These are phyloP conservation scores for Oryza longistaminata DNA, from an alignment of 176 grass and related monocot genomes.

Conservation along the genomic window DNA sequence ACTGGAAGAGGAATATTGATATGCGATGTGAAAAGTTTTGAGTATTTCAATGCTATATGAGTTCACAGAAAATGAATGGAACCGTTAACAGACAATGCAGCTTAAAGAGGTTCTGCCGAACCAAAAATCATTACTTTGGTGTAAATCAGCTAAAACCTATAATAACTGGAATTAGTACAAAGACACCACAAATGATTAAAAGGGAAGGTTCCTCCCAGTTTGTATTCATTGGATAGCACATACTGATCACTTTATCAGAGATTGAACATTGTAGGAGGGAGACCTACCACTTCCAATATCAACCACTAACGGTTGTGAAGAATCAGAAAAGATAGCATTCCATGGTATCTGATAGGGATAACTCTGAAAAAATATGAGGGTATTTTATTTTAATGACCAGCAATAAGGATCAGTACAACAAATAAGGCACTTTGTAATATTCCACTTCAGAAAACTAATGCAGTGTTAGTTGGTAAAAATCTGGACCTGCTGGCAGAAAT, in stretches of 20 bases:
- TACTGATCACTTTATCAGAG: not conserved
- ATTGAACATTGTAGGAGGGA: conserved; percentile 16
- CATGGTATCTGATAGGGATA: conserved; percentile 69
- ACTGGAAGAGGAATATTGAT: conserved; percentile 20
- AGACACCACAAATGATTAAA: not conserved
- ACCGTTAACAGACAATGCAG: not conserved
- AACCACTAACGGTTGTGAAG: conserved; percentile 62
- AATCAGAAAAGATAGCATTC: conserved; percentile 63
- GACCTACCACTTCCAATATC: conserved; percentile 93
- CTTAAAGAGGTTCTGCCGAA: not conserved
- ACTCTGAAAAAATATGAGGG: conserved; percentile 53
- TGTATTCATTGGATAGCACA: conserved; percentile 24
- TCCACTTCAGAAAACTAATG: conserved; percentile 15
- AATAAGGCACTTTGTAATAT: not conserved
- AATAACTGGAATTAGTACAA: conserved; percentile 24
- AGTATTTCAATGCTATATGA: conserved; percentile 6
- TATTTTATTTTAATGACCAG: conserved; percentile 1
- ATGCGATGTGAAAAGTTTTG: not conserved
- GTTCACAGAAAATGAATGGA: not conserved
- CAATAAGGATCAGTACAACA: conserved; percentile 24
- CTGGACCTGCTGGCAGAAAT: not conserved
- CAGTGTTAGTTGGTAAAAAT: not conserved
- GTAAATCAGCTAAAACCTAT: not conserved
- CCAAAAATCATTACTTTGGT: not conserved
- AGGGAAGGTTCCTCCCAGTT: not conserved